Conservation (phyloP, 805 yeast species). For the Metschnikowia anglica region DNA sequence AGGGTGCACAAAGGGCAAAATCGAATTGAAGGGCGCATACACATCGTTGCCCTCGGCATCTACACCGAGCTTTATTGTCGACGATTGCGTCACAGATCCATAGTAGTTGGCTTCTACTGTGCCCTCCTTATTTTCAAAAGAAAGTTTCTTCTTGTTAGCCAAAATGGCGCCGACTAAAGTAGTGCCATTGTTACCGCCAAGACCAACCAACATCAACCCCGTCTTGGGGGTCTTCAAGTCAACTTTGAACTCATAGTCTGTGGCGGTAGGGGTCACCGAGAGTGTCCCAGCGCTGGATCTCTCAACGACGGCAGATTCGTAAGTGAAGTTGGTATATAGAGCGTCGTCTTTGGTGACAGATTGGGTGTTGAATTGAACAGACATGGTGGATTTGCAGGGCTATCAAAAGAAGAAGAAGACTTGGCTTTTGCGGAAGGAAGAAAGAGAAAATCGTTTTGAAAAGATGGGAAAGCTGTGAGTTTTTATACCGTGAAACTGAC, state of each 20-base stretch:
- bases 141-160: slow-evolving; percentile 77
- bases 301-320: slow-evolving; percentile 74
- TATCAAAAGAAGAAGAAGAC: background rate
- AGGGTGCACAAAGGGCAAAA: slow-evolving; percentile 86
- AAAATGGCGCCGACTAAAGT: slow-evolving; percentile 81
- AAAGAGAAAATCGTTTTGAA: background rate
- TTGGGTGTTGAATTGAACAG: slow-evolving; percentile 32
- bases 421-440: background rate
- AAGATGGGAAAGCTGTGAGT: background rate
- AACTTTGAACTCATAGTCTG: slow-evolving; percentile 81
- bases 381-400: slow-evolving; percentile 11
- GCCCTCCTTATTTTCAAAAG: slow-evolving; percentile 83
- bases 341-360: slow-evolving; percentile 50
- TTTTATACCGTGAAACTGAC: background rate
- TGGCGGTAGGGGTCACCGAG: slow-evolving; percentile 66
- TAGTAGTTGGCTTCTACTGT: slow-evolving; percentile 73
- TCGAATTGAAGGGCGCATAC: slow-evolving; percentile 86
- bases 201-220: slow-evolving; percentile 88
- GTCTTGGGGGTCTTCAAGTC: slow-evolving; percentile 79
- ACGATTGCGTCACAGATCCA: slow-evolving; percentile 92
- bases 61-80: slow-evolving; percentile 86
- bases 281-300: slow-evolving; percentile 50
- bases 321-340: slow-evolving; percentile 61
- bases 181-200: slow-evolving; percentile 96
- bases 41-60: slow-evolving; percentile 80